Percentiles rank a stretch among this genome's conserved stretches.
Conservation (phyloP, 805 yeast genomes). For the Candida patagonica region DNA sequence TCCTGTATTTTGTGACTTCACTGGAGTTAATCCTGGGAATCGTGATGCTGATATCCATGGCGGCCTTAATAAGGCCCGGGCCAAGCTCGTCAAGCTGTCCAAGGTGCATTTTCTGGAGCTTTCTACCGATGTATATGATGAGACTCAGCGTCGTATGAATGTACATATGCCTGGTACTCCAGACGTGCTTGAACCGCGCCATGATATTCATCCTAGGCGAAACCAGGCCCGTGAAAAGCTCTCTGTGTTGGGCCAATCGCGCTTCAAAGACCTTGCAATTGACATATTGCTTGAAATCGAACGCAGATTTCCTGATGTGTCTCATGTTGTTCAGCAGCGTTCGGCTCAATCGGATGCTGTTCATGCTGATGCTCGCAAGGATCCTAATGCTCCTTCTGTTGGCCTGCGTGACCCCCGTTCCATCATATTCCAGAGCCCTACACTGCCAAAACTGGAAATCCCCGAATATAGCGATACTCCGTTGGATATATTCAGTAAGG, state of each 20-base stretch:
- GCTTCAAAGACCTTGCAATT: constrained; percentile 84
- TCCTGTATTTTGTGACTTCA: constrained; percentile 11
- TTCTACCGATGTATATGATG: constrained; percentile 92
- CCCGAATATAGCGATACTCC: background rate
- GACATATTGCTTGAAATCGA: constrained; percentile 85
- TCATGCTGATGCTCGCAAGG: background rate
- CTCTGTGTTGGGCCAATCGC: constrained; percentile 66
- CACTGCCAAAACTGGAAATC: constrained; percentile 1
- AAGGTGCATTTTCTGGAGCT: constrained; percentile 76
- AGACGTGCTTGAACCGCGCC: constrained; percentile 52
- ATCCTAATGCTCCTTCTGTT: background rate
- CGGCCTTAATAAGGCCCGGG: constrained; percentile 54
- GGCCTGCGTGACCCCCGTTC: background rate
- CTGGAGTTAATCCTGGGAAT: constrained; percentile 5
- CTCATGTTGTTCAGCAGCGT: background rate
- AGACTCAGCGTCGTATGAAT: constrained; percentile 62
- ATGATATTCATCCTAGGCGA: constrained; percentile 80
- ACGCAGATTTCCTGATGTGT: constrained; percentile 51
- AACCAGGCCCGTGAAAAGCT: constrained; percentile 92
- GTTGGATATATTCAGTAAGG: too few species aligned
- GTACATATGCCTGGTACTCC: constrained; percentile 29
- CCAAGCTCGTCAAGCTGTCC: constrained; percentile 72
- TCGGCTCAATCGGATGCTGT: background rate
- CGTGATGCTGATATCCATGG: constrained; percentile 7
- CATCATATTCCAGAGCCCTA: constrained; percentile 2